Evolutionary conservation across 352 stramenopile genomes (phyloP).

Genomic region (Elongisporangium prolatum): DNA sequence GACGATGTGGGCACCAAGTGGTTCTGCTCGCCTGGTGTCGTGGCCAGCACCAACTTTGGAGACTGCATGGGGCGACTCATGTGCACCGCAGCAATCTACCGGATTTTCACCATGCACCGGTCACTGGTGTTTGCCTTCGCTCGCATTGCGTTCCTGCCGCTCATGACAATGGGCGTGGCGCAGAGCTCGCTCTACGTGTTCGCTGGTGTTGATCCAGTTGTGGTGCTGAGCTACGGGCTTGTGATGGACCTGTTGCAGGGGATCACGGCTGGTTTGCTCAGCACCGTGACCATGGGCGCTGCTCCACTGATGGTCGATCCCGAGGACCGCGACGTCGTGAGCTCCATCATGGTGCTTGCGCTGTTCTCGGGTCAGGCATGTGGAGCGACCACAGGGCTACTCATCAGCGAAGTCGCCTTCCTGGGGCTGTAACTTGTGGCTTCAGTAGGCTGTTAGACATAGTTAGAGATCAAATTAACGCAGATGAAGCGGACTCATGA

Average conservation of each 20-base stretch:
- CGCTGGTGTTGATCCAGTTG: not conserved
- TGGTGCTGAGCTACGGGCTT: not conserved
- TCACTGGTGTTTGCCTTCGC: not conserved
- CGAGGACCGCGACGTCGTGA: conserved; percentile 33
- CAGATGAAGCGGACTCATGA: too few species aligned
- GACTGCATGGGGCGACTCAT: not conserved
- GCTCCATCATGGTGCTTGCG: conserved; percentile 31
- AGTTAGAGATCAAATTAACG: not conserved
- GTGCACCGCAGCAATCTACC: not conserved
- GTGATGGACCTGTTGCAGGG: not conserved
- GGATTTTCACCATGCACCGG: not conserved
- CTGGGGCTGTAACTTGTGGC: conserved; percentile 15
- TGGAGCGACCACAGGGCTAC: conserved; percentile 25
- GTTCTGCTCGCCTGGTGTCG: not conserved
- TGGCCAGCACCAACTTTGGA: not conserved
- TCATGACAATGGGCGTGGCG: conserved; percentile 13
- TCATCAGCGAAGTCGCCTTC: conserved; percentile 24
- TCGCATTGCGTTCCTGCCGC: conserved; percentile 9
- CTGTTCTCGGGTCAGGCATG: conserved; percentile 32
- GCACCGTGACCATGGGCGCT: not conserved
- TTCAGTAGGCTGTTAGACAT: not conserved
- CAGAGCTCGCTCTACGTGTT: conserved; percentile 1
- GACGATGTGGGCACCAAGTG: not conserved
- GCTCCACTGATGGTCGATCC: conserved; percentile 2
- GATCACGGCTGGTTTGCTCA: not conserved